Conservation (phyloP, 495 filamentous ascomycete species). For the Hyaloscypha bicolor region DNA sequence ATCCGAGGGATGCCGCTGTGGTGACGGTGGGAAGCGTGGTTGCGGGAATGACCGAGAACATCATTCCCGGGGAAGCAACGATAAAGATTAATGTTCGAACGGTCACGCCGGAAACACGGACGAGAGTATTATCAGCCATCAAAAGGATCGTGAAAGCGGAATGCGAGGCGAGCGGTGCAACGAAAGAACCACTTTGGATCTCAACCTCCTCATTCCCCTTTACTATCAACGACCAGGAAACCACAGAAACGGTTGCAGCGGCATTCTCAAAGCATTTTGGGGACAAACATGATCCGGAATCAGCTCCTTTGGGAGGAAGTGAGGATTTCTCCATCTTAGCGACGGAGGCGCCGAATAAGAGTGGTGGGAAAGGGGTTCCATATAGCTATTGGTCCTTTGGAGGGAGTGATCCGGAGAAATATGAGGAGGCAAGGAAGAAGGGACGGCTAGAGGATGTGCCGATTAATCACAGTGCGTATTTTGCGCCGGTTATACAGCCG, state of each 20-base stretch:
- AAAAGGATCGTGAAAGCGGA: slow-evolving; percentile 58
- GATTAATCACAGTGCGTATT: slow-evolving; percentile 61
- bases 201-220: slow-evolving; percentile 45
- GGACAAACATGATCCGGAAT: slow-evolving; percentile 31
- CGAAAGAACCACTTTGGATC: slow-evolving; percentile 43
- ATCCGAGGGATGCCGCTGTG: slow-evolving; percentile 54
- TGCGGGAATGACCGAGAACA: slow-evolving; percentile 53
- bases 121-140: slow-evolving; percentile 47
- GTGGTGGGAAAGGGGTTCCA: slow-evolving; percentile 44
- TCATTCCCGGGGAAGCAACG: slow-evolving; percentile 50
- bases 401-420: slow-evolving; percentile 39
- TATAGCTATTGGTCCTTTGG: slow-evolving; percentile 62
- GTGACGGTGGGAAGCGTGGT: slow-evolving; percentile 57
- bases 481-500: slow-evolving; percentile 61
- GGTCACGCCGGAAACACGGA: slow-evolving; percentile 41
- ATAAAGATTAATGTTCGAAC: slow-evolving; percentile 54
- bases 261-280: slow-evolving; percentile 50
- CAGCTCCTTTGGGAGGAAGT: slow-evolving; percentile 36
- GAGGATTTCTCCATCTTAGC: slow-evolving; percentile 63
- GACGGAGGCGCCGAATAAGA: slow-evolving; percentile 38
- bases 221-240: slow-evolving; percentile 52
- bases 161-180: slow-evolving; percentile 45
- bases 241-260: slow-evolving; percentile 41
- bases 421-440: slow-evolving; percentile 38
- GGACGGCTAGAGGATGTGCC: slow-evolving; percentile 46